Percentiles rank a stretch among this genome's conserved stretches.
Evolutionary conservation across 2,329 filamentous ascomycete genomes (phyloP).

Genomic region (Xylaria sp.): DNA sequence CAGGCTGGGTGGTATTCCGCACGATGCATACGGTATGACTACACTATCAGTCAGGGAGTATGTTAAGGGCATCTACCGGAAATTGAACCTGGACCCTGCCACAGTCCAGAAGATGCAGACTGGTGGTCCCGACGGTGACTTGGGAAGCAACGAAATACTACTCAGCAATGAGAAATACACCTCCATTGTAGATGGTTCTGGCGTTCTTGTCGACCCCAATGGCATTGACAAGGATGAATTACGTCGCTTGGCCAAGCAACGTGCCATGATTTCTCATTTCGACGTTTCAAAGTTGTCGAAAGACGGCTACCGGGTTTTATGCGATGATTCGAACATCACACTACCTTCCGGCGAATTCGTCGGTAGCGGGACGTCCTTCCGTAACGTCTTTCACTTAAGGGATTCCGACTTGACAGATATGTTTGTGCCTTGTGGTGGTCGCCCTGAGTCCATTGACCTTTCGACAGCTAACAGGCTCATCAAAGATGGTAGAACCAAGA

Average conservation of each 20-base stretch:
- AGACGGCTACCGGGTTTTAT: slow-evolving; percentile 89
- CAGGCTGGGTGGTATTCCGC: slow-evolving; percentile 93
- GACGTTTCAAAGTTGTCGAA: slow-evolving; percentile 85
- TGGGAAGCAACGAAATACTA: slow-evolving; percentile 97
- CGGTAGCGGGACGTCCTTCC: slow-evolving; percentile 92
- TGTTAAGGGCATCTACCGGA: slow-evolving; percentile 95
- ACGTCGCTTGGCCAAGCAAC: slow-evolving; percentile 81
- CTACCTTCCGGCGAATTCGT: slow-evolving; percentile 88
- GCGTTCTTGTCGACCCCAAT: slow-evolving; percentile 92
- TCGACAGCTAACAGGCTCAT: slow-evolving; percentile 86
- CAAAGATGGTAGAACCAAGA: slow-evolving; percentile 83
- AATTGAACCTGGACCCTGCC: slow-evolving; percentile 87
- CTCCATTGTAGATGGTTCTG: slow-evolving; percentile 93
- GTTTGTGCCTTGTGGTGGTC: slow-evolving; percentile 96
- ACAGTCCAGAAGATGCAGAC: slow-evolving; percentile 95
- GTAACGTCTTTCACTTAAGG: slow-evolving; percentile 95
- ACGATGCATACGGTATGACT: slow-evolving; percentile 97
- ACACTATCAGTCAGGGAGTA: slow-evolving; percentile 96
- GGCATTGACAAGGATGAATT: slow-evolving; percentile 88
- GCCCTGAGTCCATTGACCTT: slow-evolving; percentile 95
- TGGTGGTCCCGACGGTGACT: slow-evolving; percentile 93
- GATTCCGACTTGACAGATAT: slow-evolving; percentile 79
- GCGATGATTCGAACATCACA: slow-evolving; percentile 89
- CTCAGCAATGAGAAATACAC: slow-evolving; percentile 96
- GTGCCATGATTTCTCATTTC: slow-evolving; percentile 90